Evolutionary conservation across 345 rosid species (phyloP).

Genomic region (Moricandia moricandioides): DNA sequence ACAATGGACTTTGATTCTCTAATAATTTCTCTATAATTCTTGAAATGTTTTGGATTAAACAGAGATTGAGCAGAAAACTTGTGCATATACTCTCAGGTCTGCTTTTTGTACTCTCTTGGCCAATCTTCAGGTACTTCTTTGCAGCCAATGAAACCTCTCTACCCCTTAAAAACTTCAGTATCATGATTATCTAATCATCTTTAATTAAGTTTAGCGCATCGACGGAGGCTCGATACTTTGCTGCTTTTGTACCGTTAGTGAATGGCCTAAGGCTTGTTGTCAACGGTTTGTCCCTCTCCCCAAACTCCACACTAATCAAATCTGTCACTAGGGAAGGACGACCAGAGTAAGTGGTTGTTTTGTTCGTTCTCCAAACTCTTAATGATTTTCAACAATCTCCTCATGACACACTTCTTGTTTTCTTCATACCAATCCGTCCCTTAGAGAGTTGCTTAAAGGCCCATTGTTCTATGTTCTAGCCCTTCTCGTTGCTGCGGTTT

Average conservation of each 20-base stretch:
- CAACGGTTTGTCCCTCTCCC: conserved; percentile 56
- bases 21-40: background rate
- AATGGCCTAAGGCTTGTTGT: conserved; percentile 67
- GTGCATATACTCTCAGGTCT: conserved; percentile 83
- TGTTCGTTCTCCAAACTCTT: background rate
- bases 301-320: conserved; percentile 56
- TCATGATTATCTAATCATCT: conserved; percentile 30
- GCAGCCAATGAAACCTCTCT: background rate
- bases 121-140: conserved; percentile 69
- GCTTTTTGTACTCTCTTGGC: conserved; percentile 71
- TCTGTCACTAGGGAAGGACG: conserved; percentile 85
- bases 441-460: conserved; percentile 88
- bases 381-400: background rate
- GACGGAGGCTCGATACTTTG: conserved; percentile 68
- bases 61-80: conserved; percentile 81
- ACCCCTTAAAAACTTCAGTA: background rate
- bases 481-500: conserved; percentile 49
- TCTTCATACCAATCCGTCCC: background rate
- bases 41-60: conserved; percentile 15
- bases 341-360: conserved; percentile 49
- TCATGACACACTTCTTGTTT: background rate
- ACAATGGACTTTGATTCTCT: background rate
- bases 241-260: conserved; percentile 66
- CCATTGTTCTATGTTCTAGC: conserved; percentile 78
- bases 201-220: conserved; percentile 64